Evolutionary conservation across 2,329 filamentous ascomycete species (phyloP), one percentile per base, ranked within the genome.

Genomic region (Aspergillus oerlinghausenensis): DNA sequence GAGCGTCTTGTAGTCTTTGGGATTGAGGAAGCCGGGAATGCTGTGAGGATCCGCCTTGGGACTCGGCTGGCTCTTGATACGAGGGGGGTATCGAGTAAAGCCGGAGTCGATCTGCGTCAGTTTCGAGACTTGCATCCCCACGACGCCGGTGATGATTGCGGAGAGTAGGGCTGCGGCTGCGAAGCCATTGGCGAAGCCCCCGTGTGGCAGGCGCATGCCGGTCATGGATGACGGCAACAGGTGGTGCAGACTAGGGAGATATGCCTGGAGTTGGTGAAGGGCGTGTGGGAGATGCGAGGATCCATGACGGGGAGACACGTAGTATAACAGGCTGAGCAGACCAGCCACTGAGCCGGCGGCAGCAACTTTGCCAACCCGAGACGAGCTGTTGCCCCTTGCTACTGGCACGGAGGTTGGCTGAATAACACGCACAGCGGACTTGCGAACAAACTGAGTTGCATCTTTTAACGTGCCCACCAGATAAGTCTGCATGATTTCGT

Each of bases 1-100:
- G 9, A 84, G 74, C 3, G 69, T 67, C 52, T 79, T 76, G 63
- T 79, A 84, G 9, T 71, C 70, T 25, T 77, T 71, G 0, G 81
- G 74, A 40, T 81, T 75, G 26, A 84, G 73, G 68, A 80, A 80
- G 7, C 80, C 81, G 51, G 73, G 64, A 55, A 72, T 63, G 55
- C 72, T 66, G 25, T 79, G 73, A 1, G 73, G 71, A 38, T 79
- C 71, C 1, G 70, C 65, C 55, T 73, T 75, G 42, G 72, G 67
- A 25, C 68, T 60, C 58, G 69, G 74, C 2, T 68, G 69, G 35
- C 75, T 62, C 77, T 55, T 73, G 70, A 61, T 77, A 75, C 26
- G 56, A 56, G n/a, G 75, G 66, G 59, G 43, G 68, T 63, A 67
- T 14, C 57, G 58, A 23, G 59, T 60, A 53, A 67, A 67, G 3